phyloP scores from a whole-genome alignment of 2,329 filamentous ascomycete genomes.

The Drechslerella coelobrocha region DNA sequence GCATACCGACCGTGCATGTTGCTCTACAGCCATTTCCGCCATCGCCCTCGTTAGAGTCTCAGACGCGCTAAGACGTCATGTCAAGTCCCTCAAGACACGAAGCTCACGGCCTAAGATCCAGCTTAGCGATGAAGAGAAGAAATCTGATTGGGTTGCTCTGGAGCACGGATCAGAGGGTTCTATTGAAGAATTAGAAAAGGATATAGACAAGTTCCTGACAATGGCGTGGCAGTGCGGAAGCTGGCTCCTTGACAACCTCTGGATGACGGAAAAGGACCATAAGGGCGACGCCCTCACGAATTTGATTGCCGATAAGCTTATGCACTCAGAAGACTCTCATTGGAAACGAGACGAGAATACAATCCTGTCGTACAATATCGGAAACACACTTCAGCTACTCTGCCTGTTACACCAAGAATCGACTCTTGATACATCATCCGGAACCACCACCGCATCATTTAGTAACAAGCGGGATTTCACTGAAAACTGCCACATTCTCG shows the following conservation, averaged over 20 bases:
- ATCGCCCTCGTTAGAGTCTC: constrained; percentile 27
- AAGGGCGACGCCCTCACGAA: constrained; percentile 41
- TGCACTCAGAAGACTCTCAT: constrained; percentile 28
- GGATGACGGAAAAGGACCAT: constrained; percentile 34
- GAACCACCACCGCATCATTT: not conserved
- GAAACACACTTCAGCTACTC: constrained; percentile 40
- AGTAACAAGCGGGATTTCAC: constrained; percentile 11
- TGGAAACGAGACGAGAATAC: constrained; percentile 46
- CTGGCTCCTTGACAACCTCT: constrained; percentile 34
- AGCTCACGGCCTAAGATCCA: constrained; percentile 23
- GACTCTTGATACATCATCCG: not conserved
- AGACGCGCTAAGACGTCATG: constrained; percentile 32
- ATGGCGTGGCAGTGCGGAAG: constrained; percentile 27
- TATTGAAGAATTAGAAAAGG: constrained; percentile 41
- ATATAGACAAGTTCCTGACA: constrained; percentile 23
- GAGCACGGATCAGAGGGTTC: constrained; percentile 31
- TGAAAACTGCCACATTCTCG: constrained; percentile 37
- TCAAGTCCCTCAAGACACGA: constrained; percentile 26
- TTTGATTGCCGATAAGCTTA: constrained; percentile 42
- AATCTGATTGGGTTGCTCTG: constrained; percentile 42
- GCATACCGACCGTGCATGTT: constrained; percentile 42
- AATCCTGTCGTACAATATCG: constrained; percentile 42
- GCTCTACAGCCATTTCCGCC: constrained; percentile 38
- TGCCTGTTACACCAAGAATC: constrained; percentile 40
- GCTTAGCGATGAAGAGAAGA: constrained; percentile 47